A percentile compares a stretch with the other conserved stretches of the same genome.
phyloP scores from a whole-genome alignment of 345 rosid species.

The Bruguiera parviflora region DNA sequence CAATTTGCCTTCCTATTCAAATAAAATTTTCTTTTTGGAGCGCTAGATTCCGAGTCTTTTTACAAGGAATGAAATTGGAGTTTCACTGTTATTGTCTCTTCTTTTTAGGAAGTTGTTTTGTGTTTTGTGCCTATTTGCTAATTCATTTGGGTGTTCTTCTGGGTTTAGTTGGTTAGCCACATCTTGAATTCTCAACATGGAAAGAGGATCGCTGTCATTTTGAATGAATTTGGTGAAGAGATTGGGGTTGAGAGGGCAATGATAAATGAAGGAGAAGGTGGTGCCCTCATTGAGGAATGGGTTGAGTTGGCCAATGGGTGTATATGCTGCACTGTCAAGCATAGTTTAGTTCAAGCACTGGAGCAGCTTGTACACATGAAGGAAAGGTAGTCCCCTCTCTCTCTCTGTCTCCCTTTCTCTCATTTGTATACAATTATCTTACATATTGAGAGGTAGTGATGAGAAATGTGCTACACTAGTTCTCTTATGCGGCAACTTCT shows the following conservation, averaged over 20 bases:
- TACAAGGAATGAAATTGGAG: too few relatives aligned
- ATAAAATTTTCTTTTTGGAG: neutral
- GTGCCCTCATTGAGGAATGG: constrained; percentile 91
- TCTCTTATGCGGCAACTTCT: too few relatives aligned
- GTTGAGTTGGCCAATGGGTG: constrained; percentile 93
- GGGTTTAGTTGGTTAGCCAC: constrained; percentile 65
- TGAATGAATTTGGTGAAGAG: constrained; percentile 98
- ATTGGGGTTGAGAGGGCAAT: constrained; percentile 95
- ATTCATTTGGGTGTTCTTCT: neutral
- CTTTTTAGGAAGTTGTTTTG: too few relatives aligned
- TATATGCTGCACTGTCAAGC: constrained; percentile 90
- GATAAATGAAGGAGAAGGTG: constrained; percentile 91
- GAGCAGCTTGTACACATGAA: constrained; percentile 90
- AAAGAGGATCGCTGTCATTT: constrained; percentile 82
- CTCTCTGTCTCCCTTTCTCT: neutral
- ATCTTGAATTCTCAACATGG: constrained; percentile 77
- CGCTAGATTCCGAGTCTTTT: too few relatives aligned
- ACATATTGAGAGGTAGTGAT: too few relatives aligned
- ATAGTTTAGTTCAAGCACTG: constrained; percentile 83
- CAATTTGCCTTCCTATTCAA: neutral
- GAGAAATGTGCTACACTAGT: too few relatives aligned
- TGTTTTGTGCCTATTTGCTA: neutral
- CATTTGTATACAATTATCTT: too few relatives aligned
- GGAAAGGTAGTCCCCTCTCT: constrained; percentile 41
- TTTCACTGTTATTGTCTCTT: too few relatives aligned